Evolutionary conservation across 495 filamentous ascomycete species (phyloP), one percentile per base, ranked within the genome.

Genomic region (Barbatosphaeria neglecta): DNA sequence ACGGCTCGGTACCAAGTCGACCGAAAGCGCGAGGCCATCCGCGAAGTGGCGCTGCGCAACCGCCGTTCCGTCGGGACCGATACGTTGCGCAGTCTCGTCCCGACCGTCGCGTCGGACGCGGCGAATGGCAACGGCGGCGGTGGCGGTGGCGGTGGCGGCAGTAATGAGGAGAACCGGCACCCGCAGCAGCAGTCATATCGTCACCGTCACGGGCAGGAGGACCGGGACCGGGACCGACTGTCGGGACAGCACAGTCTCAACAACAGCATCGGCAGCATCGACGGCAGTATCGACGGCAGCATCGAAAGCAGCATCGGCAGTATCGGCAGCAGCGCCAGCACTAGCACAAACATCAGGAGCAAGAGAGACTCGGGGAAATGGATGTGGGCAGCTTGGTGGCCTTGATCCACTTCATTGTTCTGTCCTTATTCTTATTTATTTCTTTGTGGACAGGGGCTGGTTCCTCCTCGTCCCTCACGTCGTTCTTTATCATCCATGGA

Each of bases 51-150:
- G 10, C 43, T 69, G 48, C 61, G 57, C 18, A 70, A 69, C 43
- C 61, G 62, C 52, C 50, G 67, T 17, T 68, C 61, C 24, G 47
- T 72, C 16, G 67, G 66, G 15, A 51, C 63, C 3, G 67, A 70
- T 18, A 67, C 64, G 13, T 48, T 70, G 45, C 63, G 61, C 51
- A 69, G 67, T 41, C 54, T 70, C 15, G 69, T 68, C 15, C 63
- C 66, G 22, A 66, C 60, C 47, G 49, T 66, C 18, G 51, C n/a
- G n/a, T n/a, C n/a, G n/a, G n/a, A 31, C 28, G 45, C 13, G 9
- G 15, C 31, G 31, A 4, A 15, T 11, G 31, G 31, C 31, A 4
- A n/a, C 13, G 31, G 31, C 31, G 31, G 31, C 10, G 6, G 5
- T 6, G 11, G 31, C 10, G 27, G 9, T 31, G 27, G 27, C 27